Base-by-base conservation (phyloP, 2,329 filamentous ascomycete species). In the Ilyonectria sp. region DNA sequence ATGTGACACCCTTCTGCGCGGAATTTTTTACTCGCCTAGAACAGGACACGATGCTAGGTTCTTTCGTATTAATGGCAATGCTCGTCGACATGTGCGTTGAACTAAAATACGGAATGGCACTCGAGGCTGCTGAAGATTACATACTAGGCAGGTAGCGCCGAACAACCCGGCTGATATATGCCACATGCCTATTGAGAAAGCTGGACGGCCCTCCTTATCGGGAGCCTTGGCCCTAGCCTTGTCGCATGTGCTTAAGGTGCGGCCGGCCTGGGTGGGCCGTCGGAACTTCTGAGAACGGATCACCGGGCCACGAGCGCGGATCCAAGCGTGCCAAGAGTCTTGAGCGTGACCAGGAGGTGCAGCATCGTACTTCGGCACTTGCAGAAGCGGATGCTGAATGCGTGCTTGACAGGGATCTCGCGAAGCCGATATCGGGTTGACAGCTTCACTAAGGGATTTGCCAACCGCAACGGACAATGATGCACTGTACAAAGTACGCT, bases 361-460 rank as follows among this genome's bases (percentile, higher is more conserved):
- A 69, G 58, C 64, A 72, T 72, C 70, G 67, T 23, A 54, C 55
- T 71, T 60, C 64, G 60, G 65, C 64, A 72, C 53, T 49, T 72
- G 60, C 58, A 52, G 58, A 60, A 66, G 63, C 63, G 60, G 47
- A 63, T 50, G 72, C 55, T 57, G 67, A 58, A 58, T 58, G 15
- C 55, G 55, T 70, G 19, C 17, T 17, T 23, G 23, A 43, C 43
- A 37, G 37, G 60, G 23, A 49, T 26, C 21, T 8, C 13, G 23
- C 19, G 21, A 47, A 15, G 21, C 44, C 44, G 21, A 7, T 23
- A 7, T 23, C 21, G 60, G 52, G 29, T 19, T 21, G 40, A 17
- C 4, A n/a, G 37, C 15, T 5, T 43, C 8, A n/a, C 17, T 17
- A n/a, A 1, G 44, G 44, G 4, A 26, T 26, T 26, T 26, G 6